Base-by-base conservation (phyloP, 164 flowering plant species). In the Stephania yunnanensis region DNA sequence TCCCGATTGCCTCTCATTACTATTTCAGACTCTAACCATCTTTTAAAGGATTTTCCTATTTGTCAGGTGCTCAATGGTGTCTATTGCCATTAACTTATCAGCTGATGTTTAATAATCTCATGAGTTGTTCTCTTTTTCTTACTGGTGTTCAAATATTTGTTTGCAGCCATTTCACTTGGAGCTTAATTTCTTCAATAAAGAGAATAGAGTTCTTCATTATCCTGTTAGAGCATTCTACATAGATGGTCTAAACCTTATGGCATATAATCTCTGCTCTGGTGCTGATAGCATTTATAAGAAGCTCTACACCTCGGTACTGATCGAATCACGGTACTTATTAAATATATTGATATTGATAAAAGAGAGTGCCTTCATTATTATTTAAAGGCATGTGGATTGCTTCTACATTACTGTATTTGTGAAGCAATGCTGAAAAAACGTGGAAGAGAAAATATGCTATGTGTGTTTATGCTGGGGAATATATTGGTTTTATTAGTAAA, bases 131-230 rank as follows among this genome's bases (percentile, higher is more conserved):
- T 12, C 9, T 75, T 15, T 45, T 69, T 71, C 44, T 63, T 10
- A 81, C 70, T 78, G 63, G 77, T 70, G 61, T 42, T 8, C 22
- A 25, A 77, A 42, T 69, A 11, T 80, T 71, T 46, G 42, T 29
- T 80, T 75, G 77, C 95, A 96, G 99, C 97, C 99, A 78, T 84
- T 87, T 80, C 98, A 94, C 82, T 80, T 92, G 90, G 99, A 96
- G 91, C 87, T 96, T 70, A 94, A 94, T 86, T 94, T 93, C 85
- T 96, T 96, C 85, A 96, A 87, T 79, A 94, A 87, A 84, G 91
- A 84, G 83, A 93, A 90, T 75, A 82, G 98, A 68, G 93, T 96
- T 79, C 95, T 96, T 82, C 97, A 92, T 79, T 96, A 96, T 89
- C 98, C 99, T 70, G 94, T 87, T 63, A 85, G 99, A 79, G 97